Evolutionary conservation across 1,139 yeast genomes (phyloP), one percentile per base, ranked within the genome.

Genomic region (Geotrichum restrictum): DNA sequence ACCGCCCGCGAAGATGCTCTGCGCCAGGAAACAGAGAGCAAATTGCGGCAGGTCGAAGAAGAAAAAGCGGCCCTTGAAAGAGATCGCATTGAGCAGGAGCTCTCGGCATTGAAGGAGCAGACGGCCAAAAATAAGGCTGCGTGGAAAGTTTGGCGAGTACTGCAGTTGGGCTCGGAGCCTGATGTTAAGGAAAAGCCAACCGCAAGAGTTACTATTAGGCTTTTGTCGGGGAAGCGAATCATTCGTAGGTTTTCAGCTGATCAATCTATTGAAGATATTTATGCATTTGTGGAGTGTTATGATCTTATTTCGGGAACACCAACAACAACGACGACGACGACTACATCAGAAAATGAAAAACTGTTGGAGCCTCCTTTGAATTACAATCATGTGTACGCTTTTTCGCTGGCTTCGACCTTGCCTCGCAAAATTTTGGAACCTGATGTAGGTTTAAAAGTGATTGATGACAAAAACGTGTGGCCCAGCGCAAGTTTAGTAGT

Each of bases 401-500:
- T 82, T 66, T 70, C 69, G 56, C 66, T 82, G 54, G 69, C 73
- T 51, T 74, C 81, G 13, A 79, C 83, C 1, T 76, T 78, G 68
- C 86, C 87, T 5, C 74, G 85, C 46, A 68, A 65, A 36, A 74
- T 74, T 42, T 57, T 82, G 13, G 65, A 62, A 1, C 64, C 65
- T 10, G 61, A 65, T 8, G 48, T 59, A 1, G 62, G 61, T 0
- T 51, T 56, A 22, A 33, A 51, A 3, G 71, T 83, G 16, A 60
- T 62, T 21, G 77, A 79, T 32, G 77, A 73, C 49, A 63, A 68
- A 10, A 65, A 71, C 4, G 69, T 83, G 5, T 81, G 73, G 71
- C 88, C 88, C 3, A 79, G 75, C 53, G 88, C 88, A 2, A 81
- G 76, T 57, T 63, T 82, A 43, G 68, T 81, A 3, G 77, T 81